These are phyloP conservation scores for Chlorociboria aeruginascens DNA, from an alignment of 495 filamentous ascomycete species.

Conservation along the genomic window DNA sequence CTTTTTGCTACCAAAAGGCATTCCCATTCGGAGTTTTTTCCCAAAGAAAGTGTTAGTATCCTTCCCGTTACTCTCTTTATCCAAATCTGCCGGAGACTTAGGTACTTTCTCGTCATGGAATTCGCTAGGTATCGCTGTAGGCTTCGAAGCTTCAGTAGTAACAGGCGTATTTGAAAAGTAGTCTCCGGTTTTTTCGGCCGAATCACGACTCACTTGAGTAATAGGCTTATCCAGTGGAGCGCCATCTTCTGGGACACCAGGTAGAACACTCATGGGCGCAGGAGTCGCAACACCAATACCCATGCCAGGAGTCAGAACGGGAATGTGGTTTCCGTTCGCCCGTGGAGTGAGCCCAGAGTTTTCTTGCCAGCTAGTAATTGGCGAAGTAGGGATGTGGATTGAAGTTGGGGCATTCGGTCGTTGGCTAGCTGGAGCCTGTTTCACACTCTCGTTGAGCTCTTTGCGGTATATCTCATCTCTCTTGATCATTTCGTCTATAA, in stretches of 20 bases:
- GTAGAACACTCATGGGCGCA: slow-evolving; percentile 26
- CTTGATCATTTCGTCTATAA: slow-evolving; percentile 81
- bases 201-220: slow-evolving; percentile 34
- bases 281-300: slow-evolving; percentile 74
- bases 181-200: slow-evolving; percentile 40
- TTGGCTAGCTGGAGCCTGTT: slow-evolving; percentile 36
- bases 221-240: slow-evolving; percentile 27
- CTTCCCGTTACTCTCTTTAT: slow-evolving; percentile 57
- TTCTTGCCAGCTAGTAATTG: slow-evolving; percentile 34
- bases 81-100: slow-evolving; percentile 51
- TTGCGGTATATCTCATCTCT: slow-evolving; percentile 65
- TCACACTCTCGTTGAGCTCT: slow-evolving; percentile 46
- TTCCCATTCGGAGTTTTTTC: slow-evolving; percentile 80
- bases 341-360: slow-evolving; percentile 49
- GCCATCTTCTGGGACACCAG: slow-evolving; percentile 40
- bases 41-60: slow-evolving; percentile 59
- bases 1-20: slow-evolving; percentile 71
- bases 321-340: slow-evolving; percentile 44
- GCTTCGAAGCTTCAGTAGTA: slow-evolving; percentile 16
- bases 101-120: slow-evolving; percentile 35
- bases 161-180: slow-evolving; percentile 46
- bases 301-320: slow-evolving; percentile 53
- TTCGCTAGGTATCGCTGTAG: slow-evolving; percentile 27
- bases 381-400: slow-evolving; percentile 52
- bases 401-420: slow-evolving; percentile 46